Evolutionary conservation across 2,329 filamentous ascomycete genomes (phyloP).

Genomic region (Pseudocercospora ulei): DNA sequence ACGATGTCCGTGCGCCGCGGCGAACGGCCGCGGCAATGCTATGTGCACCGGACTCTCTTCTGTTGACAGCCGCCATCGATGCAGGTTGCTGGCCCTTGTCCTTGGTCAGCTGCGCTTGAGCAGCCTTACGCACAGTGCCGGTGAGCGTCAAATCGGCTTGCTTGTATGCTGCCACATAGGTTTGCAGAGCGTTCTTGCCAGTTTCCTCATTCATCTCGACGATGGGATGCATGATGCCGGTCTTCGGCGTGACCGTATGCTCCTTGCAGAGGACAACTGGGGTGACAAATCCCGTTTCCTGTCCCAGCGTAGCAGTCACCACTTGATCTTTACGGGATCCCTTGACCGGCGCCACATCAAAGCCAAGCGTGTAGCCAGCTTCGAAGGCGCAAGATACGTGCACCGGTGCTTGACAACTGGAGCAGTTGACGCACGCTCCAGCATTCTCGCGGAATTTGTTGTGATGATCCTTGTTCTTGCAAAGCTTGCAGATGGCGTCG

Average conservation of each 20-base stretch:
- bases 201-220: constrained; percentile 61
- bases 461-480: constrained; percentile 52
- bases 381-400: constrained; percentile 88
- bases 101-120: constrained; percentile 58
- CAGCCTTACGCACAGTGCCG: constrained; percentile 86
- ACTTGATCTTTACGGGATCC: constrained; percentile 72
- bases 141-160: constrained; percentile 85
- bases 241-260: constrained; percentile 52
- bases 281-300: constrained; percentile 72
- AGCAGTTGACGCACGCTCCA: constrained; percentile 76
- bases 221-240: constrained; percentile 62
- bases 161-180: constrained; percentile 83
- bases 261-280: constrained; percentile 87
- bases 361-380: constrained; percentile 71
- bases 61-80: constrained; percentile 26
- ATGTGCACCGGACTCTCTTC: constrained; percentile 36
- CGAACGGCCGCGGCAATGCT: constrained; percentile 30
- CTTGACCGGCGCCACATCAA: constrained; percentile 84
- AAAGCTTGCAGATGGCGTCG: constrained; percentile 71
- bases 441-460: constrained; percentile 28
- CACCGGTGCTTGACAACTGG: constrained; percentile 60
- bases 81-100: constrained; percentile 36
- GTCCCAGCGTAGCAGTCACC: constrained; percentile 68
- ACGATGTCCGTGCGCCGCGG: constrained; percentile 31
- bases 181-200: constrained; percentile 70